These are phyloP conservation scores for Xerocomus potaroensis DNA, from an alignment of 768 basidiomycete species.

Conservation along the genomic window DNA sequence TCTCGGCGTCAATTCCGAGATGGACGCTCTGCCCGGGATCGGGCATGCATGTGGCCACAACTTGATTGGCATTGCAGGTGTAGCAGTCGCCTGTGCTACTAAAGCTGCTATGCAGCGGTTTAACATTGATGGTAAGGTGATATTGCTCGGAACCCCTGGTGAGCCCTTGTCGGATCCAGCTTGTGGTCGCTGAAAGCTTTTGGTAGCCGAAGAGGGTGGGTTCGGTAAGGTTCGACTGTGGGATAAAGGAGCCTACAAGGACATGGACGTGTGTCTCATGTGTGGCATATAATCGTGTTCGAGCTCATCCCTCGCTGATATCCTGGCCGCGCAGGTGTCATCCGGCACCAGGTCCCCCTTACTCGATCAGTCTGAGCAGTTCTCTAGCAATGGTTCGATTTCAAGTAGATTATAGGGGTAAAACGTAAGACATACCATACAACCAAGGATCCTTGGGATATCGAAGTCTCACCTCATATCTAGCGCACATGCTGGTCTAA, in stretches of 20 bases:
- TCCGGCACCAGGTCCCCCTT: conserved; percentile 72
- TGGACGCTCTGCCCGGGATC: conserved; percentile 57
- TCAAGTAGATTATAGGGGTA: conserved; percentile 64
- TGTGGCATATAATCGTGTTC: conserved; percentile 24
- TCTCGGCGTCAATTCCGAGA: conserved; percentile 80
- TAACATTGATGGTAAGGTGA: conserved; percentile 62
- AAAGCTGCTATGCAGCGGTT: conserved; percentile 58
- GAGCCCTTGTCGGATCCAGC: conserved; percentile 1
- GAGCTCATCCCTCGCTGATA: neutral
- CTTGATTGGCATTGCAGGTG: conserved; percentile 71
- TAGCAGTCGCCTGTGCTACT: conserved; percentile 68
- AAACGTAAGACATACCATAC: conserved; percentile 46
- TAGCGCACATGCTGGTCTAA: conserved; percentile 74
- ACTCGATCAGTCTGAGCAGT: conserved; percentile 60
- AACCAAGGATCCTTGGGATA: neutral
- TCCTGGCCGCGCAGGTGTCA: conserved; percentile 54
- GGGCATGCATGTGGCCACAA: conserved; percentile 84
- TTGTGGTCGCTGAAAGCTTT: neutral
- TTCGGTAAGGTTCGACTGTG: conserved; percentile 69
- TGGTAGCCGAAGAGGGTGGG: conserved; percentile 73
- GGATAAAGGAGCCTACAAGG: conserved; percentile 67
- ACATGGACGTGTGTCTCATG: conserved; percentile 78
- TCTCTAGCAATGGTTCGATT: conserved; percentile 61
- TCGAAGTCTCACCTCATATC: neutral
- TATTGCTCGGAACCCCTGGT: conserved; percentile 79